These are phyloP conservation scores for Neodidymelliopsis sp. DNA, from an alignment of 2,329 filamentous ascomycete genomes.

Conservation along the genomic window DNA sequence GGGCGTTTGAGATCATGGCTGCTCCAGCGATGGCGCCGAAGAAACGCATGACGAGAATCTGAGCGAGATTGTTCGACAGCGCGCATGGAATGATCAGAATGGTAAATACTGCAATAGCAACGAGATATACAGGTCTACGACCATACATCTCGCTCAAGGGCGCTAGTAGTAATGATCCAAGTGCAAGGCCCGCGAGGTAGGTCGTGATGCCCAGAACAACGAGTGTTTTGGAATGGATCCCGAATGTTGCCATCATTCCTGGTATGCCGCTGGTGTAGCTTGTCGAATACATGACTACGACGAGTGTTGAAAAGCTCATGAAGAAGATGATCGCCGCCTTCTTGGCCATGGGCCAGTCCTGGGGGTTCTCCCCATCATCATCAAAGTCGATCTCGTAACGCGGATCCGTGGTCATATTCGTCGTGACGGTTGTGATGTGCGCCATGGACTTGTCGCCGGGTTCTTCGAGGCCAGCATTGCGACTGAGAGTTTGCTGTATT, in stretches of 20 bases:
- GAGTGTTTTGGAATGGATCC: conserved; percentile 63
- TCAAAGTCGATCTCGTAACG: conserved; percentile 79
- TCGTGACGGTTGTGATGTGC: conserved; percentile 40
- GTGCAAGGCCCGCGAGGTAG: conserved; percentile 77
- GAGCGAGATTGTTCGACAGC: conserved; percentile 70
- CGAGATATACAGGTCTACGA: conserved; percentile 70
- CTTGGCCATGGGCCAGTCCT: conserved; percentile 70
- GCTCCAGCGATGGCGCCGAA: conserved; percentile 77
- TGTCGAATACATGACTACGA: conserved; percentile 69
- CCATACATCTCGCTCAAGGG: conserved; percentile 77
- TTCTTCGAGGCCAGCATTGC: conserved; percentile 43
- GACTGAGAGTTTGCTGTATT: conserved; percentile 45
- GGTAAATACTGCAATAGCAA: conserved; percentile 69
- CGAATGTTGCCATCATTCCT: conserved; percentile 73
- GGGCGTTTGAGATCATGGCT: conserved; percentile 83
- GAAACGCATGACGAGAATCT: conserved; percentile 76
- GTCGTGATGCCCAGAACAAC: conserved; percentile 79
- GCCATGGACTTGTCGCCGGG: conserved; percentile 32
- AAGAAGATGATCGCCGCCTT: conserved; percentile 63
- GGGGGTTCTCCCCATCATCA: conserved; percentile 66
- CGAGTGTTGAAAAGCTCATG: conserved; percentile 65
- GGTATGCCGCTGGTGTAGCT: conserved; percentile 77
- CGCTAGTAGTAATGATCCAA: conserved; percentile 75
- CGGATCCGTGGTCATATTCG: conserved; percentile 54
- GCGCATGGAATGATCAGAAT: conserved; percentile 76